phyloP scores from a whole-genome alignment of 2,329 filamentous ascomycete species.

The Cladobotryum protrusum region DNA sequence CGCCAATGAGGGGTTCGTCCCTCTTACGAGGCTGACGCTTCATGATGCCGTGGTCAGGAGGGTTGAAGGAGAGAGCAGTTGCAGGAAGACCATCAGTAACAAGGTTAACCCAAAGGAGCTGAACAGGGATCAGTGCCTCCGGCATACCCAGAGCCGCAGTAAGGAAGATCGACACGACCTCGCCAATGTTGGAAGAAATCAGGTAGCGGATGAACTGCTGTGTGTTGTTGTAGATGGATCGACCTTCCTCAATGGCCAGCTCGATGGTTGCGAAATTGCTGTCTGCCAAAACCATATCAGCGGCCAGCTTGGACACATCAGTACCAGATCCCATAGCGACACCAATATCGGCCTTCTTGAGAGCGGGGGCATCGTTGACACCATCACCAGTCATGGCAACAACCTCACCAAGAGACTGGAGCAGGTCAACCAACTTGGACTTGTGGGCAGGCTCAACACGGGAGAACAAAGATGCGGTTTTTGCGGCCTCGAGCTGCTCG shows the following conservation, averaged over 20 bases:
- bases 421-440: slow-evolving; percentile 92
- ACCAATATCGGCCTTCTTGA: slow-evolving; percentile 98
- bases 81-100: slow-evolving; percentile 96
- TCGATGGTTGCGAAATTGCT: slow-evolving; percentile 99
- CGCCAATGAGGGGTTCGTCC: slow-evolving; percentile 84
- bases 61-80: slow-evolving; percentile 95
- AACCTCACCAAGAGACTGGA: slow-evolving; percentile 87
- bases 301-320: slow-evolving; percentile 91
- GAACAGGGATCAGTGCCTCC: slow-evolving; percentile 92
- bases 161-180: slow-evolving; percentile 97
- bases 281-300: slow-evolving; percentile 97
- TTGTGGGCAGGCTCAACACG: slow-evolving; percentile 95
- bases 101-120: slow-evolving; percentile 97
- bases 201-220: slow-evolving; percentile 99
- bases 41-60: slow-evolving; percentile 98
- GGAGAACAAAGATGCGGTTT: slow-evolving; percentile 85
- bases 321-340: slow-evolving; percentile 98
- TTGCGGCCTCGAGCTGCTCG: slow-evolving; percentile 79
- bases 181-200: slow-evolving; percentile 98
- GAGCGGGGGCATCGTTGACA: slow-evolving; percentile 93
- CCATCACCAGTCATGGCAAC: slow-evolving; percentile 99
- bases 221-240: slow-evolving; percentile 99
- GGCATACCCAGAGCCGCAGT: slow-evolving; percentile 96
- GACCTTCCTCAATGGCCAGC: slow-evolving; percentile 89
- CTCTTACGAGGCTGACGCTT: slow-evolving; percentile 83